Evolutionary conservation across 1,139 yeast genomes (phyloP), one percentile per base, ranked within the genome.

Genomic region (Arxiozyma telluris): DNA sequence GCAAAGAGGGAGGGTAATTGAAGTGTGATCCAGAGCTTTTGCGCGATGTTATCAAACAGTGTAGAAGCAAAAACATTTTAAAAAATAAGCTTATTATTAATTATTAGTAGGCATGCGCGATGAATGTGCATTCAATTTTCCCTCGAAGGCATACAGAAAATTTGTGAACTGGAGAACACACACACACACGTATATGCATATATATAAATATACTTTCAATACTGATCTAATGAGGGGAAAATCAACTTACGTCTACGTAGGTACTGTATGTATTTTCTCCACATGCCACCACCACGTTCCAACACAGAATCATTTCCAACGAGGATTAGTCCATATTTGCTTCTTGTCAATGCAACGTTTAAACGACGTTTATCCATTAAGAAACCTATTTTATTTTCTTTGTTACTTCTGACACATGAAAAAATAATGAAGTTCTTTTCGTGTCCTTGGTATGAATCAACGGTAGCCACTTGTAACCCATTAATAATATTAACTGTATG

Each of bases 361-460:
- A 81, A 66, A 67, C 85, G 73, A 67, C 86, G 71, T 53, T 75
- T 76, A 60, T 82, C 86, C 52, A 71, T 73, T 54, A 82, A 76
- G 64, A 82, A 82, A 41, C 87, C 87, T 60, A 82, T 78, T 54
- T 75, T 79, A 51, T 73, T 71, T 50, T 73, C 73, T 4, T 63
- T 60, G 62, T 82, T 81, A 22, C 82, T 79, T 61, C 87, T 69
- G 9, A 82, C 87, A 67, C 85, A 80, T 0, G 84, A 80, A 69
- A 81, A 80, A 20, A 82, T 70, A 54, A 82, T 73, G 58, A 81
- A 79, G 55, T 79, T 75, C 65, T 80, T 81, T 60, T 82, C 87
- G 62, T 84, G 76, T 39, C 87, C 86, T 65, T 82, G 87, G 72
- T 81, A 82, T 0, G 86, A 84, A 65, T 82, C 86, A 49, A 82